Evolutionary conservation across 2,329 filamentous ascomycete genomes (phyloP), one percentile per base, ranked within the genome.

Genomic region (Claviceps citrina): DNA sequence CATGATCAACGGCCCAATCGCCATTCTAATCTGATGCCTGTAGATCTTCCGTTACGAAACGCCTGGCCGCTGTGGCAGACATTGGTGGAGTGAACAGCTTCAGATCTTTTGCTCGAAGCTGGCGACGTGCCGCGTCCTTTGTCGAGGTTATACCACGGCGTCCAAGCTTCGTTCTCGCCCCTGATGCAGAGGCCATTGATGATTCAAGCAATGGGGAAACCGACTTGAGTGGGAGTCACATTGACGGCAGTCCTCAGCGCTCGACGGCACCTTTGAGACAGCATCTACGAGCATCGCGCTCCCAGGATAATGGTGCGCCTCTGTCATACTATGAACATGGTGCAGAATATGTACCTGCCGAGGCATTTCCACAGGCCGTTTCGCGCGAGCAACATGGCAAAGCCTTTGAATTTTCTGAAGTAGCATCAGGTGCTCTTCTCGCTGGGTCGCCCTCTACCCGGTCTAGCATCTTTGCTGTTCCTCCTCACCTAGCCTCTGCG

Each of bases 1-100:
- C 20, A 18, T 15, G 7, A 15, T 20, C 7, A 20, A 19, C 4
- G 2, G 13, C 7, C 8, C n/a, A n/a, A 25, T 15, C 25, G 12
- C 7, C 19, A 8, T 24, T 34, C 31, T 39, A 32, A 39, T 19
- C 2, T 7, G 12, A n/a, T 25, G 7, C 5, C 8, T 24, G 19
- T 45, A 77, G 74, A 44, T 73, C 73, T n/a, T 79, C 75, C 6
- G 63, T 74, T 30, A 70, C 68, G 25, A 66, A 71, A 46, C 67
- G 68, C 26, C 59, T 83, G 27, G 62, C 71, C 20, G 65, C 68
- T 39, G 56, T 80, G 40, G 67, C 71, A 48, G 78, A 93, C 44
- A 79, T 84, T 36, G 91, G 89, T 47, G 89, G 89, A 38, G 81
- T 87, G 45, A 96, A 96, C 66, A 93, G 84, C 59, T 82, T 96